phyloP scores from a whole-genome alignment of 176 grass and related monocot species.

The Chrysopogon serrulatus region DNA sequence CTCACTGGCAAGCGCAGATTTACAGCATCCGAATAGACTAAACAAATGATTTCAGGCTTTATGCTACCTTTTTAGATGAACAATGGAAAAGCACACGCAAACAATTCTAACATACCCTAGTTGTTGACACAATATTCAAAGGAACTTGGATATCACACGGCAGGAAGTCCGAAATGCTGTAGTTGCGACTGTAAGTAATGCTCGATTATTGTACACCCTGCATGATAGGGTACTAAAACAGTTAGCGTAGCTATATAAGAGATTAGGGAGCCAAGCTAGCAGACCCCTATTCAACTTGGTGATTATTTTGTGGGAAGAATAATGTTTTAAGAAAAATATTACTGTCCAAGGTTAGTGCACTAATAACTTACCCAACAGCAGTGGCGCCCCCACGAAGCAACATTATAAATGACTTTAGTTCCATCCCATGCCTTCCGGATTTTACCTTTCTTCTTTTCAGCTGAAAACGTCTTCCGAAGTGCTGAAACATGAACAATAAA shows the following conservation, averaged over 20 bases:
- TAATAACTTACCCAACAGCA: constrained; percentile 63
- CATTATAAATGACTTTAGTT: constrained; percentile 74
- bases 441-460: constrained; percentile 68
- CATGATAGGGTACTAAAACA: neutral
- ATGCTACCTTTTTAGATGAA: neutral
- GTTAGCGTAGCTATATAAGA: neutral
- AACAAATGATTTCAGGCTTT: neutral
- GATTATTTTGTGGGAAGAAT: neutral
- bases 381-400: constrained; percentile 90
- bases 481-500: constrained; percentile 21
- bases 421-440: constrained; percentile 89
- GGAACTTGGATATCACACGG: constrained; percentile 65
- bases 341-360: neutral
- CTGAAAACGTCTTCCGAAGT: constrained; percentile 74
- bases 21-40: neutral
- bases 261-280: neutral
- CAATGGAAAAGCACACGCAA: neutral
- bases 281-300: neutral
- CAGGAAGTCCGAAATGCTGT: constrained; percentile 63
- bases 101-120: neutral
- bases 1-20: neutral
- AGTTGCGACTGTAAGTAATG: constrained; percentile 52
- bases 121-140: constrained; percentile 38
- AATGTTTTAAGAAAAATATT: neutral
- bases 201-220: constrained; percentile 89